Evolutionary conservation across 2,329 filamentous ascomycete genomes (phyloP).

Genomic region (Periconia sp.): DNA sequence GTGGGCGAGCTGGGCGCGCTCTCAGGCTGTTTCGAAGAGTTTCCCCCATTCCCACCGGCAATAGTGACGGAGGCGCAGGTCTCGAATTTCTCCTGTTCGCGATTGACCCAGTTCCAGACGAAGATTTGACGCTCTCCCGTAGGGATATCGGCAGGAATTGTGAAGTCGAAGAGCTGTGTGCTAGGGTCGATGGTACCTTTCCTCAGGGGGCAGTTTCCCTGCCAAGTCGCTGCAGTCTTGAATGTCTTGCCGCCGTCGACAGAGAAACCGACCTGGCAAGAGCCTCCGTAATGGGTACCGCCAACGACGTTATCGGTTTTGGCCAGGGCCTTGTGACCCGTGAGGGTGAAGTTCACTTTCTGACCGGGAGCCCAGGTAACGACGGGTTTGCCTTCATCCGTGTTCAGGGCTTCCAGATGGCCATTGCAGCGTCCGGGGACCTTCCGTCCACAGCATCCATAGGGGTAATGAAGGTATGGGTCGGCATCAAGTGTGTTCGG

Average conservation of each 20-base stretch:
- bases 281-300: constrained; percentile 51
- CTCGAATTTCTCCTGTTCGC: constrained; percentile 51
- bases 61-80: constrained; percentile 51
- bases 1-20: neutral
- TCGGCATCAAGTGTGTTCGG: constrained; percentile 42
- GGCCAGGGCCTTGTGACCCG: constrained; percentile 23
- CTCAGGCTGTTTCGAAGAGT: constrained; percentile 13
- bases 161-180: constrained; percentile 50
- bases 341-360: constrained; percentile 45
- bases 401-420: constrained; percentile 48
- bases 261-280: constrained; percentile 51
- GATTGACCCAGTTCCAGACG: constrained; percentile 53
- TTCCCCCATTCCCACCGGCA: constrained; percentile 20
- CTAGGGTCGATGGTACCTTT: constrained; percentile 38
- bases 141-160: constrained; percentile 47
- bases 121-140: constrained; percentile 47
- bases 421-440: constrained; percentile 46
- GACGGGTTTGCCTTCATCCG: constrained; percentile 45
- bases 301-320: constrained; percentile 25
- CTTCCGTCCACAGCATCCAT: constrained; percentile 47
- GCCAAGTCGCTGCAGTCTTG: constrained; percentile 48
- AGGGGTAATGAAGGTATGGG: constrained; percentile 46
- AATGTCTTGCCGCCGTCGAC: constrained; percentile 48
- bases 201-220: constrained; percentile 52
- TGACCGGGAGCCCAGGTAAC: constrained; percentile 49